These are phyloP conservation scores for Cutaneotrichosporon sp. DNA, from an alignment of 1,284 basidiomycete species.

Conservation along the genomic window DNA sequence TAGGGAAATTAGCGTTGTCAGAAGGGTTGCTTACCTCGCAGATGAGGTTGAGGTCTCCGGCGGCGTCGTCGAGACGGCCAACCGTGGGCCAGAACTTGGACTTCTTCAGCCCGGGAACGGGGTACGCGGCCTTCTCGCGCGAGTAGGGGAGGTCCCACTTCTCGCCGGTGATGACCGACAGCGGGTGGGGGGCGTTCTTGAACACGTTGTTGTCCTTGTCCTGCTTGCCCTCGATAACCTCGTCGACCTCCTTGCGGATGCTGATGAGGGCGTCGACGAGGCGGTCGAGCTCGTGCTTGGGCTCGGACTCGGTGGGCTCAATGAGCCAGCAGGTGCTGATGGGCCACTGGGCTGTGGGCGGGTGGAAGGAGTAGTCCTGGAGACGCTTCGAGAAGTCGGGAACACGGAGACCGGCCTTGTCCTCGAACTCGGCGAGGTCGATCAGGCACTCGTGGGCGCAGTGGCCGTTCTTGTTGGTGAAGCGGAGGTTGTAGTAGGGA, in stretches of 20 bases:
- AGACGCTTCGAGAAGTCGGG: slow-evolving; percentile 94
- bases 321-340: slow-evolving; percentile 79
- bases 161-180: slow-evolving; percentile 69
- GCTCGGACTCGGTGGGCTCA: slow-evolving; percentile 92
- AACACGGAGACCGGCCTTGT: slow-evolving; percentile 81
- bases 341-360: slow-evolving; percentile 66
- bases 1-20: background rate
- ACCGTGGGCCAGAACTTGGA: slow-evolving; percentile 95
- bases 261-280: slow-evolving; percentile 97
- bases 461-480: slow-evolving; percentile 82
- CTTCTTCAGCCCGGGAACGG: slow-evolving; percentile 70
- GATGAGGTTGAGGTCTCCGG: slow-evolving; percentile 53
- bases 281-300: slow-evolving; percentile 82
- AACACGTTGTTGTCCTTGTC: slow-evolving; percentile 79
- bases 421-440: slow-evolving; percentile 92
- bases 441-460: slow-evolving; percentile 96
- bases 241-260: slow-evolving; percentile 87
- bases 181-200: slow-evolving; percentile 90
- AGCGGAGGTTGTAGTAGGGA: slow-evolving; percentile 82
- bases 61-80: slow-evolving; percentile 76
- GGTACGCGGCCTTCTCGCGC: slow-evolving; percentile 79
- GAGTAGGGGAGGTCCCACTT: slow-evolving; percentile 89
- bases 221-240: slow-evolving; percentile 79
- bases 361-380: slow-evolving; percentile 55
- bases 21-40: slow-evolving; percentile 59